Evolutionary conservation across 257 asterid genomes (phyloP).

Genomic region (Eustoma russellianum): DNA sequence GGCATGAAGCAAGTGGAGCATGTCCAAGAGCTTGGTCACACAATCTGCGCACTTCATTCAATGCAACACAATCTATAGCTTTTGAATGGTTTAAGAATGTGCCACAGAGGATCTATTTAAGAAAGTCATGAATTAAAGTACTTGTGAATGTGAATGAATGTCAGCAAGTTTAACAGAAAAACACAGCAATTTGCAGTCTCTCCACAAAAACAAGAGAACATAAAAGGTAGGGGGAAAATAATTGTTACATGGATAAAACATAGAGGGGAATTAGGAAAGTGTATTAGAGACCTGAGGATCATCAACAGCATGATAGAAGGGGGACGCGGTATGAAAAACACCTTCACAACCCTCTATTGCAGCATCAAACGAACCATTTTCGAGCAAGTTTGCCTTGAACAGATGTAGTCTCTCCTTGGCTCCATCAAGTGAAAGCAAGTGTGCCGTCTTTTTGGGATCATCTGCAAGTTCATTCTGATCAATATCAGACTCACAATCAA

Average conservation of each 20-base stretch:
- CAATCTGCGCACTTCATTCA: no score
- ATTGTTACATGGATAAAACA: not conserved
- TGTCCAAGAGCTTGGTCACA: no score
- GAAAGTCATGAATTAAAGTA: no score
- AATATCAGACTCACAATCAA: not conserved
- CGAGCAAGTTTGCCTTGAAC: conserved; percentile 61
- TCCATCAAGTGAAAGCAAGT: conserved; percentile 72
- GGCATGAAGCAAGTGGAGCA: no score
- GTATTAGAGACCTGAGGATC: conserved; percentile 60
- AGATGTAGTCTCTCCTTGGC: conserved; percentile 82
- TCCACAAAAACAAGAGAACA: no score
- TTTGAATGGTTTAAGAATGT: no score
- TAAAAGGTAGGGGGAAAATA: not conserved
- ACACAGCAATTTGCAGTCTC: no score
- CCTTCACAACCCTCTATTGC: conserved; percentile 74
- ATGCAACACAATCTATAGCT: no score
- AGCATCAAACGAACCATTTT: conserved; percentile 75
- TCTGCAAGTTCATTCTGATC: conserved; percentile 23
- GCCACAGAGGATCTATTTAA: no score
- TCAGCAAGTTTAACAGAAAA: no score
- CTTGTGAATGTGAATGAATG: no score
- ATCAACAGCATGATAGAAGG: conserved; percentile 37
- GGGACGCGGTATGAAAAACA: conserved; percentile 90
- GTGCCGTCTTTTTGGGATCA: conserved; percentile 59
- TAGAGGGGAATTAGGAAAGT: not conserved